Conservation (phyloP, 176 grass and related monocot genomes). For the Echinochloa phyllopogon region DNA sequence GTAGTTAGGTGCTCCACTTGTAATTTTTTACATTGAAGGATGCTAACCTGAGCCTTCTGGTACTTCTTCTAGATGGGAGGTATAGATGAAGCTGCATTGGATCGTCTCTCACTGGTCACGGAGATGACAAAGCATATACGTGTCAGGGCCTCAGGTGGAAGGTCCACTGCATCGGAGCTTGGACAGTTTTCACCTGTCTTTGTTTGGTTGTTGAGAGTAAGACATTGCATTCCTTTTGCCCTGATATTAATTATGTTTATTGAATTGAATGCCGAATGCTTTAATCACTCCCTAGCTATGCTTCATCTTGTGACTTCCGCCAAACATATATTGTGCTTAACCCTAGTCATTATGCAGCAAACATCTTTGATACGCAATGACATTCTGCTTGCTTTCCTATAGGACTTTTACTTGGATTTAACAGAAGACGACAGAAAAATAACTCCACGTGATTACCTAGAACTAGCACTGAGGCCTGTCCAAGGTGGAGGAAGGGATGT, state of each 20-base stretch:
- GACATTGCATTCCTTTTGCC: conserved; percentile 3
- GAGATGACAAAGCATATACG: conserved; percentile 99
- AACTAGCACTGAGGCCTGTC: conserved; percentile 85
- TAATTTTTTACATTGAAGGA: conserved; percentile 9
- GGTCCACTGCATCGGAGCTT: conserved; percentile 82
- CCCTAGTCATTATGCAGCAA: neutral
- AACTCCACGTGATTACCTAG: conserved; percentile 91
- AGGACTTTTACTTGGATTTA: conserved; percentile 98
- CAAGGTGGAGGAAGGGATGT: conserved; percentile 77
- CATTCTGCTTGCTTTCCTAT: conserved; percentile 22
- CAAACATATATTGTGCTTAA: conserved; percentile 1
- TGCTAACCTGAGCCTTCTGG: conserved; percentile 18
- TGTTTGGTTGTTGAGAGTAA: conserved; percentile 94
- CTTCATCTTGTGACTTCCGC: neutral
- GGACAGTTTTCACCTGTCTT: conserved; percentile 98
- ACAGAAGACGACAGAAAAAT: conserved; percentile 93
- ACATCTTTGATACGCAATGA: conserved; percentile 26
- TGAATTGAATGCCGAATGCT: neutral
- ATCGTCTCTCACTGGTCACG: conserved; percentile 92
- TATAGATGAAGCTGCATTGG: conserved; percentile 95
- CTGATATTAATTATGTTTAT: conserved; percentile 7
- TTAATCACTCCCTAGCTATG: conserved; percentile 12
- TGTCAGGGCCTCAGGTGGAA: conserved; percentile 89
- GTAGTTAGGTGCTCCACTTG: neutral
- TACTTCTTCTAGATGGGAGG: conserved; percentile 79